Evolutionary conservation across 1,139 yeast species (phyloP).

Genomic region (Suhomyces bolitotheri): DNA sequence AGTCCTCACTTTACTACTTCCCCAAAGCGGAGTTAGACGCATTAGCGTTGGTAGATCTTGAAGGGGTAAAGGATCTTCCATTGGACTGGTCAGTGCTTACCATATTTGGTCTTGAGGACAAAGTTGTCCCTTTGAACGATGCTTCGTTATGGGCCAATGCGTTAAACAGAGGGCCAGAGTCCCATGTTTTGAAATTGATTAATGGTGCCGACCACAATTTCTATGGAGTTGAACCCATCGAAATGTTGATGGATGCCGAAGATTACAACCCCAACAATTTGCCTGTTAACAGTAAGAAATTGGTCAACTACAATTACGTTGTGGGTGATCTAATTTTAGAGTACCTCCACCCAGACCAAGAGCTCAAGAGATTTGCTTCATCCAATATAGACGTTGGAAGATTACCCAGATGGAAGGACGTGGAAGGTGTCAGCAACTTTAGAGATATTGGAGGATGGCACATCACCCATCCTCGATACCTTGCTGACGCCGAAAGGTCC

Average conservation of each 20-base stretch:
- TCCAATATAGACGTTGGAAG: conserved; percentile 38
- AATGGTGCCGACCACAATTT: conserved; percentile 80
- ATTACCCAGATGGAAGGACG: conserved; percentile 55
- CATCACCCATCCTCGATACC: conserved; percentile 34
- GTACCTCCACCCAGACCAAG: conserved; percentile 53
- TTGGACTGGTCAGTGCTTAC: conserved; percentile 57
- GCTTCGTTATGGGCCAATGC: conserved; percentile 57
- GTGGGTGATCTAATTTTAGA: conserved; percentile 56
- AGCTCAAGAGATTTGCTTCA: conserved; percentile 52
- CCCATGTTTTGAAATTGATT: conserved; percentile 59
- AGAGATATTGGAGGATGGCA: conserved; percentile 83
- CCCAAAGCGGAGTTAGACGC: conserved; percentile 55
- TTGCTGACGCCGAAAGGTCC: conserved; percentile 10
- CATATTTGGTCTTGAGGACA: conserved; percentile 70
- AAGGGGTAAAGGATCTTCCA: conserved; percentile 43
- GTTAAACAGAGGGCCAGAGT: conserved; percentile 49
- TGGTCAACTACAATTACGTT: conserved; percentile 56
- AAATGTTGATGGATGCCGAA: conserved; percentile 30
- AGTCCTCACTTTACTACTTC: conserved; percentile 36
- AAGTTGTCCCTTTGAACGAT: conserved; percentile 64
- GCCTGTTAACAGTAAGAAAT: conserved; percentile 46
- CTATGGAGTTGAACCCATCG: conserved; percentile 49
- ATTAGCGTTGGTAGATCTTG: conserved; percentile 53
- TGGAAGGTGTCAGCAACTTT: conserved; percentile 72
- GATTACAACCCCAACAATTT: conserved; percentile 36